Evolutionary conservation across 495 filamentous ascomycete genomes (phyloP).

Genomic region (Durotheca rogersii): DNA sequence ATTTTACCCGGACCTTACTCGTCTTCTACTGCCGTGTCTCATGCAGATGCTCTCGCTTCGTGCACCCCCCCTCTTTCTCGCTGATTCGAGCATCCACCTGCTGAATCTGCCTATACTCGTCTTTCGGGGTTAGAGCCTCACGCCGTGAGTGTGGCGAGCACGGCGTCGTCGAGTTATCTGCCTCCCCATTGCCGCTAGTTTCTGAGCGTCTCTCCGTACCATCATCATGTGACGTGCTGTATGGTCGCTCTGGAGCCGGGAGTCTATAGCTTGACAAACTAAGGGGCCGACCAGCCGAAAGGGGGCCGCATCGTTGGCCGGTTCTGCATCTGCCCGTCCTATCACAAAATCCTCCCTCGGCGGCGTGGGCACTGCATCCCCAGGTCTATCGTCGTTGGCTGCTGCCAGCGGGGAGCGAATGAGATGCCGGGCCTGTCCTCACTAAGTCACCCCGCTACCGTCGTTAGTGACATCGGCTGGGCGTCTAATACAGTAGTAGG

Average conservation of each 20-base stretch:
- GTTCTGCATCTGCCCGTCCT: slow-evolving; percentile 16
- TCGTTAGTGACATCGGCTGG: slow-evolving; percentile 23
- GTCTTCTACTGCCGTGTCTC: slow-evolving; percentile 1
- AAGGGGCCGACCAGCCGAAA: slow-evolving; percentile 9
- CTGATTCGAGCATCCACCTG: no score
- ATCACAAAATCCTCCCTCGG: slow-evolving; percentile 27
- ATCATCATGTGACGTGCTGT: no score
- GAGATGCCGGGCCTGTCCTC: slow-evolving; percentile 6
- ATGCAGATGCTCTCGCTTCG: slow-evolving; percentile 6
- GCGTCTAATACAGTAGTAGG: slow-evolving; percentile 12
- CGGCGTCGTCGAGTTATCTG: neutral
- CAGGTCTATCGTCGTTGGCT: slow-evolving; percentile 25
- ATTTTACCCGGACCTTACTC: slow-evolving; percentile 24
- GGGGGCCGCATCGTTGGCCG: slow-evolving; percentile 3
- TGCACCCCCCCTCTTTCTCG: no score
- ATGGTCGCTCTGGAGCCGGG: no score
- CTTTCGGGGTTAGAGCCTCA: neutral
- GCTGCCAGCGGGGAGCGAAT: slow-evolving; percentile 22
- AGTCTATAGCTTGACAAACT: slow-evolving; percentile 19
- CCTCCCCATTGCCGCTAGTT: slow-evolving; percentile 19
- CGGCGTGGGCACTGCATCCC: slow-evolving; percentile 22
- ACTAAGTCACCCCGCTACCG: slow-evolving; percentile 25
- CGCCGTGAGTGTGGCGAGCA: slow-evolving; percentile 10
- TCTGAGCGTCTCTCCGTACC: slow-evolving; percentile 7
- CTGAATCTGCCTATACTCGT: no score